Percentiles rank a stretch among this genome's conserved stretches.
Evolutionary conservation across 2,329 filamentous ascomycete species (phyloP).

Genomic region (Penicillium aurantiogriseum): DNA sequence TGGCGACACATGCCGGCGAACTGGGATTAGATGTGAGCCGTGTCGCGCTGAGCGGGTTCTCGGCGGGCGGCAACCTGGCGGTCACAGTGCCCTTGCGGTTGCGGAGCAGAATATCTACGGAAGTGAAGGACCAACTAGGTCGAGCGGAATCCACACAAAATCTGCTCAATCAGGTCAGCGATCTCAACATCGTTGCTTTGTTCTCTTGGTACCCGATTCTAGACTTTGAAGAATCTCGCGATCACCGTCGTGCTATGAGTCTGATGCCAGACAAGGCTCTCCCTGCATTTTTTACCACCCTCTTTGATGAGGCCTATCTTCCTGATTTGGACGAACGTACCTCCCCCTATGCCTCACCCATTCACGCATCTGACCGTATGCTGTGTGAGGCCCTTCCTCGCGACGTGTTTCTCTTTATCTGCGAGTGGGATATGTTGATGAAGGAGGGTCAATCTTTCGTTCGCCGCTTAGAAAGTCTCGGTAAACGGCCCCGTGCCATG

Average conservation of each 20-base stretch:
- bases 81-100: conserved; percentile 62
- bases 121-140: conserved; percentile 26
- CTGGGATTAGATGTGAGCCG: conserved; percentile 57
- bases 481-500: conserved; percentile 47
- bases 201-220: conserved; percentile 63
- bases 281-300: conserved; percentile 47
- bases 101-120: conserved; percentile 39
- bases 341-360: conserved; percentile 60
- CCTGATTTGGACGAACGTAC: conserved; percentile 49
- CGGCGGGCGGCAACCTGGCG: conserved; percentile 61
- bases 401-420: conserved; percentile 62
- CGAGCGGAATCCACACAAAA: conserved; percentile 36
- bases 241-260: conserved; percentile 57
- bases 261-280: conserved; percentile 52
- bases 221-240: conserved; percentile 61
- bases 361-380: conserved; percentile 54
- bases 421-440: conserved; percentile 67
- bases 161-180: conserved; percentile 37
- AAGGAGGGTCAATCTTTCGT: conserved; percentile 54
- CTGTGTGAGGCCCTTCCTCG: conserved; percentile 55
- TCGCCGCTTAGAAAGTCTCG: conserved; percentile 40
- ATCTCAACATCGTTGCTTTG: conserved; percentile 55
- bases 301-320: conserved; percentile 51
- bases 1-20: conserved; percentile 56
- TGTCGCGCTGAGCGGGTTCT: conserved; percentile 61